Conservation (phyloP, 495 filamentous ascomycete genomes). For the Lichenothelia convexa region DNA sequence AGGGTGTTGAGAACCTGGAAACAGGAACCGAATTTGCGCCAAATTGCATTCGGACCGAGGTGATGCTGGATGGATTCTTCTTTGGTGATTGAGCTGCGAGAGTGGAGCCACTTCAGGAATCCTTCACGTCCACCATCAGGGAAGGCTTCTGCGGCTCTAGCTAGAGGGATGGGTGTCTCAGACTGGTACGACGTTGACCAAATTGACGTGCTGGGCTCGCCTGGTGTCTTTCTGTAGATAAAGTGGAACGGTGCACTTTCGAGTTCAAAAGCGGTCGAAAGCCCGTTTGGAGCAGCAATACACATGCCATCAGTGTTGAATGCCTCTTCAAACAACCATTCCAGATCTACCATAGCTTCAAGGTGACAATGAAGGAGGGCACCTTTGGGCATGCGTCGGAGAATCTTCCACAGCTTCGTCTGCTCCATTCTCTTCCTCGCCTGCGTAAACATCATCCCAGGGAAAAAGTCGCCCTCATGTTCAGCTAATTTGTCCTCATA, state of each 20-base stretch:
- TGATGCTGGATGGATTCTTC: conserved; percentile 63
- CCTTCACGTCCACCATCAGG: conserved; percentile 48
- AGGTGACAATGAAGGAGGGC: conserved; percentile 75
- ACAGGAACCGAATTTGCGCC: conserved; percentile 53
- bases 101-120: conserved; percentile 64
- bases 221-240: conserved; percentile 26
- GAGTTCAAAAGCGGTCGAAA: conserved; percentile 29
- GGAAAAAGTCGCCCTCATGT: conserved; percentile 43
- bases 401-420: conserved; percentile 70
- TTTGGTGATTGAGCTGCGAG: conserved; percentile 46
- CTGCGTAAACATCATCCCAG: conserved; percentile 76
- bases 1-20: conserved; percentile 55
- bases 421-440: conserved; percentile 64
- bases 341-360: conserved; percentile 76
- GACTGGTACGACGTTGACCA: conserved; percentile 46
- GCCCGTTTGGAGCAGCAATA: conserved; percentile 36
- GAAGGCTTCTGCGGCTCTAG: conserved; percentile 50
- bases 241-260: conserved; percentile 34
- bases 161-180: conserved; percentile 35
- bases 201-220: conserved; percentile 21
- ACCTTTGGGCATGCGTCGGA: conserved; percentile 78
- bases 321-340: conserved; percentile 52
- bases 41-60: conserved; percentile 62
- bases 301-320: conserved; percentile 60
- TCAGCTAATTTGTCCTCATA: conserved; percentile 39